A percentile compares a stretch with the other conserved stretches of the same genome.
These are phyloP conservation scores for Triticum urartu DNA, from an alignment of 176 grass and related monocot species.

Conservation along the genomic window DNA sequence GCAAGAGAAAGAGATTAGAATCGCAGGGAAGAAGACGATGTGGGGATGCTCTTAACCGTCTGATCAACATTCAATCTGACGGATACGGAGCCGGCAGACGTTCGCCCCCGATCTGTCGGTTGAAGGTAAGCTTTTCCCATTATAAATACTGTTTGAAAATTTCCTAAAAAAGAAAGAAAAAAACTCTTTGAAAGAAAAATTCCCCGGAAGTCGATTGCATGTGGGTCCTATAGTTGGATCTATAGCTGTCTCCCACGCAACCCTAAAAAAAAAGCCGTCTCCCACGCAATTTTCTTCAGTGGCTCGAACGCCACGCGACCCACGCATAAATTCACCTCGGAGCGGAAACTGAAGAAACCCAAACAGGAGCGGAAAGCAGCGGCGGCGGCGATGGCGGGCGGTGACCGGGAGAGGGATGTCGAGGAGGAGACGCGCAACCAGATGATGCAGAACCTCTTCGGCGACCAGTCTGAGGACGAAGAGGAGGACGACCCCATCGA, in stretches of 20 bases:
- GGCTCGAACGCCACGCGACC: neutral
- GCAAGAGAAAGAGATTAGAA: too few species aligned
- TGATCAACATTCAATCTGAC: too few species aligned
- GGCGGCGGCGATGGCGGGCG: conserved; percentile 34
- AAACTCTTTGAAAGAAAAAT: too few species aligned
- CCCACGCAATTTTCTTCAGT: neutral
- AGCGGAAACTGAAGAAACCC: conserved; percentile 2
- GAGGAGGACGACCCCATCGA: conserved; percentile 58
- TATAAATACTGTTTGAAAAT: too few species aligned
- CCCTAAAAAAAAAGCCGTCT: neutral
- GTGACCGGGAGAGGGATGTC: conserved; percentile 54
- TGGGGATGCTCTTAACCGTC: too few species aligned
- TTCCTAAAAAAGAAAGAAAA: too few species aligned
- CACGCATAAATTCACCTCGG: neutral
- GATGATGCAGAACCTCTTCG: conserved; percentile 99
- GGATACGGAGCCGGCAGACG: too few species aligned
- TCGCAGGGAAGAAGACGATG: too few species aligned
- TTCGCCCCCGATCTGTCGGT: too few species aligned
- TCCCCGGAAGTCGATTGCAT: neutral
- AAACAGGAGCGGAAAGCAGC: neutral
- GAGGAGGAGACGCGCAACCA: conserved; percentile 75
- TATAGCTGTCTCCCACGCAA: neutral
- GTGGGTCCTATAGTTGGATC: neutral
- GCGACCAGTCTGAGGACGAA: conserved; percentile 93
- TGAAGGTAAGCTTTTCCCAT: too few species aligned